These are phyloP conservation scores for Dendrocalamus latiflorus DNA, from an alignment of 202 grass and related monocot genomes.

Conservation along the genomic window DNA sequence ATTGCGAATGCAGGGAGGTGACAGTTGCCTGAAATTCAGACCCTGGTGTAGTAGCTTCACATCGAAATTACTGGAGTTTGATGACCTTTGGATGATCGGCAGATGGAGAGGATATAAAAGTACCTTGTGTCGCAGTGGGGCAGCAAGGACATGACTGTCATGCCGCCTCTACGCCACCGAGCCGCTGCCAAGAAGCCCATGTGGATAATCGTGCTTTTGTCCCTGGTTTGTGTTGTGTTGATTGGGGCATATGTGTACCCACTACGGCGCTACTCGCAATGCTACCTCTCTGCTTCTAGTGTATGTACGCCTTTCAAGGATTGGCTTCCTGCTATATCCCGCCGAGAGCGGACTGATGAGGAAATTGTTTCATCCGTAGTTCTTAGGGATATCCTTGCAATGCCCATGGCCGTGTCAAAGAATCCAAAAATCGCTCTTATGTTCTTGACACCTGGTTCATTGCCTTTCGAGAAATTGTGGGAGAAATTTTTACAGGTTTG, in stretches of 20 bases:
- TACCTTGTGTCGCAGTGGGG: conserved; percentile 12
- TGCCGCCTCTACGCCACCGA: conserved; percentile 55
- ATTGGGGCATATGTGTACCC: conserved; percentile 76
- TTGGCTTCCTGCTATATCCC: conserved; percentile 68
- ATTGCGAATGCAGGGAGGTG: conserved; percentile 23
- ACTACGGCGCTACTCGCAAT: conserved; percentile 58
- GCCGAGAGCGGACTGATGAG: conserved; percentile 59
- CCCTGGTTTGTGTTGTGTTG: conserved; percentile 53
- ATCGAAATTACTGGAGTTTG: background rate
- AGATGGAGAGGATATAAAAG: conserved; percentile 41
- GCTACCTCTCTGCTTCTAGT: conserved; percentile 72
- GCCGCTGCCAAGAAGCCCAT: conserved; percentile 60
- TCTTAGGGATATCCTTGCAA: conserved; percentile 61
- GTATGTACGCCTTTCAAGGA: conserved; percentile 66
- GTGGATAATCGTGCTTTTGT: conserved; percentile 82
- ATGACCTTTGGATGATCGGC: conserved; percentile 17
- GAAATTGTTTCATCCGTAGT: conserved; percentile 67
- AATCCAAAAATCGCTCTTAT: conserved; percentile 88
- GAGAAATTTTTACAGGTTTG: conserved; percentile 92
- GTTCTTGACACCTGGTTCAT: conserved; percentile 82
- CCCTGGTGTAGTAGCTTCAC: background rate
- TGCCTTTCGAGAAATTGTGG: conserved; percentile 96
- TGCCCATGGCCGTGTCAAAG: conserved; percentile 52
- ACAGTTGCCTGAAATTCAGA: background rate
- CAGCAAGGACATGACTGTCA: conserved; percentile 58